These are phyloP conservation scores for Dothistroma septosporum DNA, from an alignment of 2,329 filamentous ascomycete genomes.

Conservation along the genomic window DNA sequence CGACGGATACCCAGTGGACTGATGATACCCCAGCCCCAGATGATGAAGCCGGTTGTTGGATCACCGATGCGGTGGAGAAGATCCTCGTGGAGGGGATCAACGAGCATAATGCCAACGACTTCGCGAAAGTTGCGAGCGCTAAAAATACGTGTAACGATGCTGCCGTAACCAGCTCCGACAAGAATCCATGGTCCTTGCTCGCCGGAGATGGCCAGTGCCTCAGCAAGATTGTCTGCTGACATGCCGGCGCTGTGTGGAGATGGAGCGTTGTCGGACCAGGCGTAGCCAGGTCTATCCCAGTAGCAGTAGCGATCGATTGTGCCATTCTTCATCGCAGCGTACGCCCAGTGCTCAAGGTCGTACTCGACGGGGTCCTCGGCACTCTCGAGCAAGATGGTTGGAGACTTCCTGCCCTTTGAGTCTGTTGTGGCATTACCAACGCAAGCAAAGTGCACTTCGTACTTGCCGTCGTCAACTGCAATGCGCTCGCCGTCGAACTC, in stretches of 20 bases:
- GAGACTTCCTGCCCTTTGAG: conserved; percentile 51
- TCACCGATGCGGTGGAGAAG: conserved; percentile 65
- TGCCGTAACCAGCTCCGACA: conserved; percentile 79
- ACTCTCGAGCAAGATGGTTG: conserved; percentile 81
- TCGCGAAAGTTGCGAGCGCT: conserved; percentile 73
- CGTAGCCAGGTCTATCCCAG: conserved; percentile 86
- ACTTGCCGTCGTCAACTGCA: conserved; percentile 78
- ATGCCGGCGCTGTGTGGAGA: conserved; percentile 92
- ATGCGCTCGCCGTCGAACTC: conserved; percentile 69
- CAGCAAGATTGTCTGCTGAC: conserved; percentile 81
- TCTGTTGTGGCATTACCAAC: conserved; percentile 64
- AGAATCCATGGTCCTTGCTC: conserved; percentile 88
- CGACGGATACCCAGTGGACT: conserved; percentile 83
- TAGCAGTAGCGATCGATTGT: conserved; percentile 90
- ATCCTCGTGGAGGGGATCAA: conserved; percentile 88
- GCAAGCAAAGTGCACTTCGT: conserved; percentile 82
- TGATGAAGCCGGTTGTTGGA: conserved; percentile 69
- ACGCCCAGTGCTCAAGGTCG: conserved; percentile 74
- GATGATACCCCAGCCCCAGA: conserved; percentile 82
- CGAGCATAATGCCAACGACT: conserved; percentile 73
- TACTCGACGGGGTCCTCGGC: conserved; percentile 76
- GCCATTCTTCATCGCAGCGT: conserved; percentile 70
- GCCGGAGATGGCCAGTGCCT: conserved; percentile 73
- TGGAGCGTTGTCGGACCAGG: conserved; percentile 85
- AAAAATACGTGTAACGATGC: conserved; percentile 87